Percentiles rank a stretch among this genome's conserved stretches.
These are phyloP conservation scores for Irpex sp. DNA, from an alignment of 1,284 basidiomycete species.

Conservation along the genomic window DNA sequence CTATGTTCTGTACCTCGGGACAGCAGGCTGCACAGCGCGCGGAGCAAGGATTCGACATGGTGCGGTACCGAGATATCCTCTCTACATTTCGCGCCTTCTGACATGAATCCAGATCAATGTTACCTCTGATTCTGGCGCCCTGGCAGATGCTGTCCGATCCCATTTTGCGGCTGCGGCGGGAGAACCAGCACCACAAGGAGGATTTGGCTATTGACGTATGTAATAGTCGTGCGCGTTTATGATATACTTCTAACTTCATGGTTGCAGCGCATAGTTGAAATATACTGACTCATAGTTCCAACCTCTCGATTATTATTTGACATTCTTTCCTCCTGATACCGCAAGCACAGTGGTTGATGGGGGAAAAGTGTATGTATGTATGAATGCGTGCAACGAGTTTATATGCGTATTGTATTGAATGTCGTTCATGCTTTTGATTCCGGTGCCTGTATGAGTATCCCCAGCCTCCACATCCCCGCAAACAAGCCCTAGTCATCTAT, in stretches of 20 bases:
- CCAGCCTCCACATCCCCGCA: background rate
- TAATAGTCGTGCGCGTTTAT: background rate
- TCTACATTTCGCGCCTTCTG: background rate
- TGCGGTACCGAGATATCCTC: slow-evolving; percentile 12
- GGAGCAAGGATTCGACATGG: slow-evolving; percentile 40
- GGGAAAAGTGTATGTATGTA: background rate
- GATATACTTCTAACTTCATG: background rate
- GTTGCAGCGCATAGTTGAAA: too few species aligned
- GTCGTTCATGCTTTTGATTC: background rate
- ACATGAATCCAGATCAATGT: slow-evolving; percentile 44
- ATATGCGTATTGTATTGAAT: background rate
- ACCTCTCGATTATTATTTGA: too few species aligned
- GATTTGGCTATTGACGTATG: slow-evolving; percentile 4
- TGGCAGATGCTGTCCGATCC: slow-evolving; percentile 37
- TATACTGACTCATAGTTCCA: too few species aligned
- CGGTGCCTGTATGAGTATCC: background rate
- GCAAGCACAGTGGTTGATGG: background rate
- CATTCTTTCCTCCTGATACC: too few species aligned
- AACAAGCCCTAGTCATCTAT: slow-evolving; percentile 10
- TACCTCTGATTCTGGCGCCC: slow-evolving; percentile 41
- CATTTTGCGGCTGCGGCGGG: slow-evolving; percentile 30
- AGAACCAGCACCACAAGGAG: slow-evolving; percentile 1
- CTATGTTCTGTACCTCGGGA: slow-evolving; percentile 34
- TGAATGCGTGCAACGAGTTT: background rate
- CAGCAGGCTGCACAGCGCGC: slow-evolving; percentile 34